Evolutionary conservation across 345 rosid species (phyloP).

Genomic region (Hibiscus mutabilis): DNA sequence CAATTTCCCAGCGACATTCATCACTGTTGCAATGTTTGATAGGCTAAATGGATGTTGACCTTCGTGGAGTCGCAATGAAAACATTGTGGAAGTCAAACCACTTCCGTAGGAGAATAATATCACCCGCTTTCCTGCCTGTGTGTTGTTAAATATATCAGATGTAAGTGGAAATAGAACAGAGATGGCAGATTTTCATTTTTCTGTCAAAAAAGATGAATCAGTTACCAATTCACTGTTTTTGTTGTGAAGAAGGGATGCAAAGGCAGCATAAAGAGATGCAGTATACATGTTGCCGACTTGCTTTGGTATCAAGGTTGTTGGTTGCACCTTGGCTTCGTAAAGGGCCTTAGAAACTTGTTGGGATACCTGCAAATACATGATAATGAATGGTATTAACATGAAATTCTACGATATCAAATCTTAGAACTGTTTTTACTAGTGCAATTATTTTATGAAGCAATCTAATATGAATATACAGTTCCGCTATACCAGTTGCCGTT

Average conservation of each 20-base stretch:
- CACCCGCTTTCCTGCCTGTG: conserved; percentile 72
- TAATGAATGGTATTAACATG: conserved; percentile 13
- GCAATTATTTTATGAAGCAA: background rate
- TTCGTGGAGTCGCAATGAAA: conserved; percentile 59
- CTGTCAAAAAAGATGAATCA: conserved; percentile 5
- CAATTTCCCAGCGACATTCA: conserved; percentile 70
- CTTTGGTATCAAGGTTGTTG: conserved; percentile 83
- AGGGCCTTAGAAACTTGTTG: conserved; percentile 87
- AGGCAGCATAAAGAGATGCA: conserved; percentile 94
- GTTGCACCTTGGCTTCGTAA: conserved; percentile 76
- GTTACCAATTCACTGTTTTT: conserved; percentile 68
- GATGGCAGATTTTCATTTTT: background rate
- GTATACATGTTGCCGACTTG: conserved; percentile 99
- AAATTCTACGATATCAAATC: background rate
- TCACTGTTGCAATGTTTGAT: conserved; percentile 64
- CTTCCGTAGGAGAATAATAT: conserved; percentile 95
- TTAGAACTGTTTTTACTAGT: background rate
- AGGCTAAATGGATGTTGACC: conserved; percentile 69
- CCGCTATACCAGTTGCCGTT: background rate
- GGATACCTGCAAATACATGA: conserved; percentile 47
- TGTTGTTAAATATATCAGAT: background rate
- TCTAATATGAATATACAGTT: background rate
- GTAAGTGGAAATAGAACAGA: conserved; percentile 4
- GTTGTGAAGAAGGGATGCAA: conserved; percentile 84
- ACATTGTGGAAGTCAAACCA: conserved; percentile 91